Evolutionary conservation across 305 asterid species (phyloP), one percentile per base, ranked within the genome.

Genomic region (Petunia hybrid): DNA sequence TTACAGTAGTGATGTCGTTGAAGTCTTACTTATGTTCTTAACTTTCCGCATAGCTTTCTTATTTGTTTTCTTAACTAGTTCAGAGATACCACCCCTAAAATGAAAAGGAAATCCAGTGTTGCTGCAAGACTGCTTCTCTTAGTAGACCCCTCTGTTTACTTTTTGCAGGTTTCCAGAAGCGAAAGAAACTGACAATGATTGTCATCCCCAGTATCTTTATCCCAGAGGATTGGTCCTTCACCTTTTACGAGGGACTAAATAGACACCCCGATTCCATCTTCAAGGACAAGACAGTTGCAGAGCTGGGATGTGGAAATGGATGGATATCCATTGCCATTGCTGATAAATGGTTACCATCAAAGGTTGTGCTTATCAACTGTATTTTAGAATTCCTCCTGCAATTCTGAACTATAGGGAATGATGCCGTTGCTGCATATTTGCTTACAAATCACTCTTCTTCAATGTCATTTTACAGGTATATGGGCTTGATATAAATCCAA

Each of bases 291-390:
- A 90, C 97, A 2, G 91, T 94, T 81, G 91, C 98, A 82, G 99
- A 97, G 87, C 97, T 97, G 87, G 99, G 99, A 68, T 94, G 99
- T 81, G 99, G 99, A 80, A 97, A 97, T 89, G 98, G 99, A 84
- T 97, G 98, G 99, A 97, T 97, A 90, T 97, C 99, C 81, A 94
- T 97, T 79, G 99, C 99, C 80, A 87, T 94, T 85, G 98, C 99
- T 70, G 97, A 94, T 84, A 97, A 97, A 85, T 97, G 97, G 98
- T 89, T 82, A 68, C 99, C 99, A 8, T 81, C 41, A 36, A 97
- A 97, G 98, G 99, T 70, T 81, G 69, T 65, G 73, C 67, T 43
- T 55, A 65, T 75, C 74, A 75, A 22, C 48, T n/a, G 6, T 51
- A 48, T 65, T 51, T 73, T 13, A 46, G 64, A 53, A 6, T 31